Conservation (phyloP, 192 early-diverging fungal species). For the Backusella morwellensis region DNA sequence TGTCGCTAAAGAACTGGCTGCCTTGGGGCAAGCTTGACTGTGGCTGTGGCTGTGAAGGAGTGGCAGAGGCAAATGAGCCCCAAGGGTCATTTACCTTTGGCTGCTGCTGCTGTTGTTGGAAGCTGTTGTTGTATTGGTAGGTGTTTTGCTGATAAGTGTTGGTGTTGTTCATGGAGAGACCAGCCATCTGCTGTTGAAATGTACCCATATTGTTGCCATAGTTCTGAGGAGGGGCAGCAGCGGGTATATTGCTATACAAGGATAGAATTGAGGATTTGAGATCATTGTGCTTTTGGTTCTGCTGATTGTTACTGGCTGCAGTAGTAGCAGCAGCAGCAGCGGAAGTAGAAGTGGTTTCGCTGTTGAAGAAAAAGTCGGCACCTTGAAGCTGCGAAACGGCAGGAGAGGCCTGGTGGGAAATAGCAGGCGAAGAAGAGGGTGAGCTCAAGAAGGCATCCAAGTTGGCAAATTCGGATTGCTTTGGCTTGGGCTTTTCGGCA, state of each 20-base stretch:
- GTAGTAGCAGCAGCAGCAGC: background rate
- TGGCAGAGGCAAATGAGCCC: background rate
- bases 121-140: background rate
- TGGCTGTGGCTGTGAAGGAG: slow-evolving; percentile 2
- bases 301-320: background rate
- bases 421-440: background rate
- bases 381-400: slow-evolving; percentile 34
- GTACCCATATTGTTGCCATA: slow-evolving; percentile 2
- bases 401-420: background rate
- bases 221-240: background rate
- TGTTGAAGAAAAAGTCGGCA: slow-evolving; percentile 39
- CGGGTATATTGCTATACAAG: slow-evolving; percentile 25
- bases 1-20: slow-evolving; percentile 27
- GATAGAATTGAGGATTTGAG: slow-evolving; percentile 40
- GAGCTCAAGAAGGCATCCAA: slow-evolving; percentile 31
- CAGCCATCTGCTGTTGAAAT: slow-evolving; percentile 28
- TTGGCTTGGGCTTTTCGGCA: slow-evolving; percentile 6
- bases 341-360: slow-evolving; percentile 4
- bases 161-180: slow-evolving; percentile 11
- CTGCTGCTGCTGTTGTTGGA: slow-evolving; percentile 9
- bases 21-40: slow-evolving; percentile 26
- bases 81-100: background rate
- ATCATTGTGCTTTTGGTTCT: slow-evolving; percentile 21
- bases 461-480: slow-evolving; percentile 23
- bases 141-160: slow-evolving; percentile 2